phyloP scores from a whole-genome alignment of 2,329 filamentous ascomycete species.

The Penicillium sp. region DNA sequence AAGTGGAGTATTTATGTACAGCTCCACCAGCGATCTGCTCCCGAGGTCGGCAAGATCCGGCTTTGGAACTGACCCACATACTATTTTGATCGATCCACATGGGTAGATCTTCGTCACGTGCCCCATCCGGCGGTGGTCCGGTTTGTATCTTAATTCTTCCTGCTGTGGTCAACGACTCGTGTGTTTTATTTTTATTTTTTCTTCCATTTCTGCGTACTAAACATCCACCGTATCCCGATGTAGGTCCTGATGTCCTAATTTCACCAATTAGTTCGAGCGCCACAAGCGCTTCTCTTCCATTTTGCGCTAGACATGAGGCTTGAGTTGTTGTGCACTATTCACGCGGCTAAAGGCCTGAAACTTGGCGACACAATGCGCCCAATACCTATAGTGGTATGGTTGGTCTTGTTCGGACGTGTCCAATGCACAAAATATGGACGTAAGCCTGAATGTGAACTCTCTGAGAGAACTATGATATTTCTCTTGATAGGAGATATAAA shows the following conservation, averaged over 20 bases:
- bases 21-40: not conserved
- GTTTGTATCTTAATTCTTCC: not conserved
- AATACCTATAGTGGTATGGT: not conserved
- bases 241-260: not conserved
- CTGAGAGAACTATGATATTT: not conserved
- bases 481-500: too few relatives aligned
- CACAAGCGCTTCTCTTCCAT: not conserved
- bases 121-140: not conserved
- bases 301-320: not conserved
- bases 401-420: not conserved
- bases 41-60: not conserved
- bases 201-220: not conserved
- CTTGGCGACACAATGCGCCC: too few relatives aligned
- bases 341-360: not conserved
- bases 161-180: not conserved
- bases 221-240: not conserved
- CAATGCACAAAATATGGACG: not conserved
- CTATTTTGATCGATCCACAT: not conserved
- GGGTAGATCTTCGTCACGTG: not conserved
- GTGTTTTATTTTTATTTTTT: not conserved
- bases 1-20: not conserved
- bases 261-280: not conserved
- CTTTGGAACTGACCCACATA: too few relatives aligned
- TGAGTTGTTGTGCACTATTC: not conserved
- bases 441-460: too few relatives aligned